Evolutionary conservation across 768 basidiomycete genomes (phyloP), one percentile per base, ranked within the genome.

Genomic region (Rhizopogon sp.): DNA sequence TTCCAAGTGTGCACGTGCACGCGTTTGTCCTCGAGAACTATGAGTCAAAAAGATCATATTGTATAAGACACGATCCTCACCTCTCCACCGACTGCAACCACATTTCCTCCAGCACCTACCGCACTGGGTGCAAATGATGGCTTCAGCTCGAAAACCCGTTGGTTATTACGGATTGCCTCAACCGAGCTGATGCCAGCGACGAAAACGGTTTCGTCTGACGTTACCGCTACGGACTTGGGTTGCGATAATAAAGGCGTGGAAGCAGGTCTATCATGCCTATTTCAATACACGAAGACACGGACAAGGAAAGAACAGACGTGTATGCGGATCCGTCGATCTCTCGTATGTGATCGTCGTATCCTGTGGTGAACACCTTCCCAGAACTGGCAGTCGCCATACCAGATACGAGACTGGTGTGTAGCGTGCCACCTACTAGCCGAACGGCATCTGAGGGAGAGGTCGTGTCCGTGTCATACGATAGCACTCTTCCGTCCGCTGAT

Each of bases 281-380:
- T 3, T 43, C 41, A 16, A 41, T 31, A 47, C 39, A 45, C 2
- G 3, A 43, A 39, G 57, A 39, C 33, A 56, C 29, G 11, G 56
- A 22, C 35, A 56, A 20, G 9, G 54, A 44, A 40, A 53, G n/a
- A 37, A 76, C 81, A 55, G 55, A 87, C 80, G 75, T 68, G 66
- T 82, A 86, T 57, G 66, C 69, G 20, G 70, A 70, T 17, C 71
- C 72, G 10, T 77, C 78, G 43, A 93, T 81, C 63, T 91, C 90
- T 43, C 85, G 76, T 3, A 93, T 72, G 33, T 68, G 75, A 65
- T 97, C 95, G 58, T 97, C 95, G 64, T 82, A 93, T 11, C 90
- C 94, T 14, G 83, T 72, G 20, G 87, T 87, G 62, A 81, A 87
- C 1, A 88, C 74, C 52, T 78, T 82, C 28, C 80, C 82, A 7